Base-by-base conservation (phyloP, 2,329 filamentous ascomycete species). In the Bisporella sp. region DNA sequence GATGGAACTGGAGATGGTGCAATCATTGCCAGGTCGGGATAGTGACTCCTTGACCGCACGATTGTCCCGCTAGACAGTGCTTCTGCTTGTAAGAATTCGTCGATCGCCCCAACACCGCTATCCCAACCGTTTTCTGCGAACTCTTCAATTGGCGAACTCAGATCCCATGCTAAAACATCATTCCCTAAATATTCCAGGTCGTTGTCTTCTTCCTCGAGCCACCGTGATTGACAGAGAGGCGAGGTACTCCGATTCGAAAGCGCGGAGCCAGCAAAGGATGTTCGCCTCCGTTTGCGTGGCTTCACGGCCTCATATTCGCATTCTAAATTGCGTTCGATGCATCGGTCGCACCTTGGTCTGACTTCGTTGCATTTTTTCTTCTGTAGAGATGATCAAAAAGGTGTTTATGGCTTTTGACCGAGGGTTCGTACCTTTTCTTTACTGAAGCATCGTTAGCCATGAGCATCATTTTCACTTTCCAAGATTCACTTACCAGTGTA, bases 281-380 rank as follows among this genome's bases (percentile, higher is more conserved):
- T n/a, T 52, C 56, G 39, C 56, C 56, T 51, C 54, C 50, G 48
- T 50, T 53, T 46, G 53, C 57, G 59, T 29, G 63, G 63, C 45
- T 65, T 65, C 31, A 64, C 60, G 4, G 59, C 51, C 46, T 66
- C 64, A 54, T 66, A 66, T 54, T 60, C 60, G 54, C 63, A 66
- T 47, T 56, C 41, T 12, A 63, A 49, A 8, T 54, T 52, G 41
- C 58, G 53, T 48, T 66, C 62, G 5, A 45, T 50, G 45, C 63
- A 66, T 35, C 63, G 57, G 52, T 64, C 61, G 55, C 63, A 66
- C 43, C 53, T 53, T 2, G 63, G 63, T 28, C 60, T 57, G 46
- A 55, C 50, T 41, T 66, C 63, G 54, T 66, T 64, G 33, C 63
- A 66, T 53, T 66, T 66, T 57, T 65, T 66, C 54, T 65, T 65